Conservation (phyloP, 805 yeast species). For the Hemisphaericaspora nanyangensis region DNA sequence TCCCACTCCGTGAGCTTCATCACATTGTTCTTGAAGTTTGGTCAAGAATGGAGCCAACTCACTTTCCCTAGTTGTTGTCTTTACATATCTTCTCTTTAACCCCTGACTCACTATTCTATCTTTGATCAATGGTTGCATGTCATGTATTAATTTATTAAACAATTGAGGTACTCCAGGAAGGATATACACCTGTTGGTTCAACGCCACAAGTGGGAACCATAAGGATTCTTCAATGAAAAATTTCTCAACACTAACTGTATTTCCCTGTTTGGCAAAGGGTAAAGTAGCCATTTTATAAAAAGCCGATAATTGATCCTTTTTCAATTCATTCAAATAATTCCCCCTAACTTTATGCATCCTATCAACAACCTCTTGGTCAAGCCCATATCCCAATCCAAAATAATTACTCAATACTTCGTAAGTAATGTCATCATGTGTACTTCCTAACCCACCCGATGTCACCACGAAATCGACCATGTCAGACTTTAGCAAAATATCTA, state of each 20-base stretch:
- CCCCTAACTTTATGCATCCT: conserved; percentile 54
- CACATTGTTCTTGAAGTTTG: conserved; percentile 43
- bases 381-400: conserved; percentile 44
- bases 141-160: conserved; percentile 52
- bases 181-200: conserved; percentile 62
- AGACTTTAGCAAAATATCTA: conserved; percentile 39
- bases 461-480: conserved; percentile 61
- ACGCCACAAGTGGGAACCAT: conserved; percentile 83
- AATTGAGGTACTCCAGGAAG: conserved; percentile 84
- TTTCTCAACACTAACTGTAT: conserved; percentile 34
- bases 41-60: conserved; percentile 63
- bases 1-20: conserved; percentile 24
- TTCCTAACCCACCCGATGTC: conserved; percentile 76
- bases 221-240: conserved; percentile 43
- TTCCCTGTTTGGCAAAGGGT: conserved; percentile 36
- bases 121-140: conserved; percentile 34
- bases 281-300: conserved; percentile 77
- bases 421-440: conserved; percentile 89
- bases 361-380: conserved; percentile 55
- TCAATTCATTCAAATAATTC: conserved; percentile 26
- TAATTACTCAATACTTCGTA: conserved; percentile 72
- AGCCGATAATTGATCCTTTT: conserved; percentile 49
- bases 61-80: conserved; percentile 59
- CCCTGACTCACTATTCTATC: conserved; percentile 16
- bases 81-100: conserved; percentile 51